Base-by-base conservation (phyloP, 306 rosid species). In the Fagus crenata region DNA sequence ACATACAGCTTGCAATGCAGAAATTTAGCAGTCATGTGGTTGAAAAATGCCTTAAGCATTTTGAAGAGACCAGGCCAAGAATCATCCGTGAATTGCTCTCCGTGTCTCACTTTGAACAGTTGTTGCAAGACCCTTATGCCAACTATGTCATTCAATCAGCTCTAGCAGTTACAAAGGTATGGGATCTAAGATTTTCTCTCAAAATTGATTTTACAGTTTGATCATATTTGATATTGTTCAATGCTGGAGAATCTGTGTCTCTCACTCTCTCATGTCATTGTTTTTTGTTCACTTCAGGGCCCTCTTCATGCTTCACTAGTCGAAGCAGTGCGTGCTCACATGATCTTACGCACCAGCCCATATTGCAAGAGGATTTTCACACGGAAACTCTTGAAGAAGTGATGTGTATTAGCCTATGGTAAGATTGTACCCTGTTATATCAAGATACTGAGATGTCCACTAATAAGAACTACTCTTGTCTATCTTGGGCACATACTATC, bases 21-120 rank as follows among this genome's bases (percentile, higher is more conserved):
- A 92, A 92, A 28, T 90, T 82, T 36, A 87, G 97, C 79, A 92
- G 97, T 69, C 95, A 92, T 17, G 95, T 92, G 35, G 88, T 92
- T 51, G 95, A 92, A 73, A 92, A 87, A 76, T 90, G 90, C 79
- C 93, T 92, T 3, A 69, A 49, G 75, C 75, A 82, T 69, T 22
- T 84, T 73, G 81, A 35, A 69, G 90, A 84, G 53, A 78, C 80
- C 75, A 86, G 95, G 64, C 41, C 84, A 5, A 88, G 72, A 69
- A 80, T 92, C 65, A 81, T 90, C 78, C 69, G 82, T 5, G 97
- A 92, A 78, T 65, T 92, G 78, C 75, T 85, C 35, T 69, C 86
- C 39, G 67, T 54, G 55, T 74, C 87, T 39, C 85, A 76, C 61
- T 87, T 92, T 51, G 93, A 88, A 9, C 84, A 80, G 76, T 68